A percentile compares a stretch with the other conserved stretches of the same genome.
Evolutionary conservation across 805 yeast species (phyloP).

Genomic region (Saccharomycopsis capsularis): DNA sequence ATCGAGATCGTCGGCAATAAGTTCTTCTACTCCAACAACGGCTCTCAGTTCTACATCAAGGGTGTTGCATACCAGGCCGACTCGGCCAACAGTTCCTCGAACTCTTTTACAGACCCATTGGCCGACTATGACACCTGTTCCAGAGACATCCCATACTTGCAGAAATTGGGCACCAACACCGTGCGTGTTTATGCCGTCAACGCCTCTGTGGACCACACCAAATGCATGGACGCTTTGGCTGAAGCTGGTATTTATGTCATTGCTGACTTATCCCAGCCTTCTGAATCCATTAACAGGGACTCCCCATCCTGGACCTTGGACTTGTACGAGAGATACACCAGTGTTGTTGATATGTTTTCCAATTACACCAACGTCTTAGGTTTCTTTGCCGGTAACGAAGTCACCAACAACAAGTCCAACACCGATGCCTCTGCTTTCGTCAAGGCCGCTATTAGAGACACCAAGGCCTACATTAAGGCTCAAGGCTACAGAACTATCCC

Average conservation of each 20-base stretch:
- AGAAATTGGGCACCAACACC: constrained; percentile 63
- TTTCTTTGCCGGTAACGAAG: constrained; percentile 97
- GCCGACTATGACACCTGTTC: constrained; percentile 63
- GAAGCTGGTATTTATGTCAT: constrained; percentile 89
- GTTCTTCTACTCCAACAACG: constrained; percentile 70
- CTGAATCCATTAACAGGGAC: constrained; percentile 65
- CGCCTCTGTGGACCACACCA: constrained; percentile 62
- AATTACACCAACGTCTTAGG: constrained; percentile 80
- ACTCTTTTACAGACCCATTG: constrained; percentile 61
- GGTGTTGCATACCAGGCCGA: constrained; percentile 80
- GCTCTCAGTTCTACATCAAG: constrained; percentile 69
- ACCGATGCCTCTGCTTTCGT: constrained; percentile 91
- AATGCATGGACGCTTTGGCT: constrained; percentile 64
- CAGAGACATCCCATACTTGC: constrained; percentile 76
- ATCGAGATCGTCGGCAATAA: constrained; percentile 68
- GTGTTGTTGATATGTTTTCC: constrained; percentile 74
- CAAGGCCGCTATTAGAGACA: constrained; percentile 92
- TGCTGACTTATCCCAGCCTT: constrained; percentile 87
- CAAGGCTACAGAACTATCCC: constrained; percentile 74
- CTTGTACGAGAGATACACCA: constrained; percentile 68
- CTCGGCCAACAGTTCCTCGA: constrained; percentile 36
- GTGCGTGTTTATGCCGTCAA: constrained; percentile 84
- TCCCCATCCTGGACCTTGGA: constrained; percentile 72
- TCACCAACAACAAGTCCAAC: constrained; percentile 73
- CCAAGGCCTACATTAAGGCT: constrained; percentile 62